phyloP scores from a whole-genome alignment of 2,329 filamentous ascomycete genomes.

The Endoconidiophora polonica region DNA sequence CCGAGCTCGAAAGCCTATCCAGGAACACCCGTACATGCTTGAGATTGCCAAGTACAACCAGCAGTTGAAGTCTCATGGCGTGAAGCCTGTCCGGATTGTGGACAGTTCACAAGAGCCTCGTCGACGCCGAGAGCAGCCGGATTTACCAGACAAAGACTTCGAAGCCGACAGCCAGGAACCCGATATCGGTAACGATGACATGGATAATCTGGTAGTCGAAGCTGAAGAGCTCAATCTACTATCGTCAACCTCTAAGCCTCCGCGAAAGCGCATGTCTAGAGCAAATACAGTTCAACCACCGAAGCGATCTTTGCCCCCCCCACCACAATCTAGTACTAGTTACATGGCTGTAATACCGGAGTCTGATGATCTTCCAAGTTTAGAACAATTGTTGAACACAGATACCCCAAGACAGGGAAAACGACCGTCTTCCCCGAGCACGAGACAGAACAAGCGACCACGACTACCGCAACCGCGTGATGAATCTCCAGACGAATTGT shows the following conservation, averaged over 20 bases:
- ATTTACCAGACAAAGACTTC: conserved; percentile 34
- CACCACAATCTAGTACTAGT: background rate
- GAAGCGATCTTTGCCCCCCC: background rate
- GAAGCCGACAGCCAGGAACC: conserved; percentile 33
- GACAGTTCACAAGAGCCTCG: conserved; percentile 18
- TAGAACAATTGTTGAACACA: conserved; percentile 3
- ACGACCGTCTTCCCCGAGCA: conserved; percentile 9
- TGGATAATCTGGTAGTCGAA: conserved; percentile 15
- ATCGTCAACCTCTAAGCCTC: conserved; percentile 2
- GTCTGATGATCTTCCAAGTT: conserved; percentile 10
- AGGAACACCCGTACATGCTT: conserved; percentile 41
- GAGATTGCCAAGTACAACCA: conserved; percentile 39
- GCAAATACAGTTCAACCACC: background rate
- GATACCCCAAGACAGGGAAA: conserved; percentile 1
- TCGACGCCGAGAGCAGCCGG: conserved; percentile 22
- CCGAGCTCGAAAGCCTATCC: conserved; percentile 43
- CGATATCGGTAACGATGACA: conserved; percentile 22
- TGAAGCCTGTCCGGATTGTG: conserved; percentile 33
- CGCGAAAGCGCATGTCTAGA: background rate
- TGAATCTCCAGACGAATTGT: conserved; percentile 6
- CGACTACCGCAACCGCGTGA: background rate
- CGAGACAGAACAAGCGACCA: conserved; percentile 2
- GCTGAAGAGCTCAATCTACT: conserved; percentile 10
- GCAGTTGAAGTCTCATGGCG: conserved; percentile 35
- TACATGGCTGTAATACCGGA: conserved; percentile 5